Evolutionary conservation across 208 protist genomes (phyloP).

Genomic region (Acanthamoeba royreba): DNA sequence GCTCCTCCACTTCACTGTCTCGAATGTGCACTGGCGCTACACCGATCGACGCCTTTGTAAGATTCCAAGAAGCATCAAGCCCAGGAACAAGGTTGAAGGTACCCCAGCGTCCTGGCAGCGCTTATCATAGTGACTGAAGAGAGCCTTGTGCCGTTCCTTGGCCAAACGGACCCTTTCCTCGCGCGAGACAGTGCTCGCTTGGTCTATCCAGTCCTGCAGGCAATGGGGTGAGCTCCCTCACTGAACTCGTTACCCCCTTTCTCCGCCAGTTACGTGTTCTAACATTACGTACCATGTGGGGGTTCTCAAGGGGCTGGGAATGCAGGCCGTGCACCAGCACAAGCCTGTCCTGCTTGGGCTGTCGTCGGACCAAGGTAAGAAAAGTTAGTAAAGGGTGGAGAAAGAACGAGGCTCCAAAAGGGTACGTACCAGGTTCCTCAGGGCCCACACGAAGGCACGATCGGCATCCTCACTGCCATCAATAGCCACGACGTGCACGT

Average conservation of each 20-base stretch:
- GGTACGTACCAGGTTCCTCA: background rate
- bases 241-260: too few relatives aligned
- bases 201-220: background rate
- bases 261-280: background rate
- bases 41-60: too few relatives aligned
- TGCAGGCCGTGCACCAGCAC: slow-evolving; percentile 9
- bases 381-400: too few relatives aligned
- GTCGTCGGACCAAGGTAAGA: too few relatives aligned
- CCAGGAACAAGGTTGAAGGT: too few relatives aligned
- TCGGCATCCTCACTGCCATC: slow-evolving; percentile 33
- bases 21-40: background rate
- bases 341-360: background rate
- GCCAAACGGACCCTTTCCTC: background rate
- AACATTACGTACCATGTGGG: background rate
- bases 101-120: background rate
- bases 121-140: background rate
- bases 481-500: background rate
- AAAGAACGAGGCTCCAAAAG: background rate
- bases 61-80: too few relatives aligned
- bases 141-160: slow-evolving; percentile 12
- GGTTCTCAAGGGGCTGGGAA: background rate
- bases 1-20: background rate
- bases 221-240: too few relatives aligned
- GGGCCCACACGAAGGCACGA: background rate
- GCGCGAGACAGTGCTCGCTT: background rate